A percentile compares a stretch with the other conserved stretches of the same genome.
These are phyloP conservation scores for Trametes gibbosa DNA, from an alignment of 768 basidiomycete genomes.

Conservation along the genomic window DNA sequence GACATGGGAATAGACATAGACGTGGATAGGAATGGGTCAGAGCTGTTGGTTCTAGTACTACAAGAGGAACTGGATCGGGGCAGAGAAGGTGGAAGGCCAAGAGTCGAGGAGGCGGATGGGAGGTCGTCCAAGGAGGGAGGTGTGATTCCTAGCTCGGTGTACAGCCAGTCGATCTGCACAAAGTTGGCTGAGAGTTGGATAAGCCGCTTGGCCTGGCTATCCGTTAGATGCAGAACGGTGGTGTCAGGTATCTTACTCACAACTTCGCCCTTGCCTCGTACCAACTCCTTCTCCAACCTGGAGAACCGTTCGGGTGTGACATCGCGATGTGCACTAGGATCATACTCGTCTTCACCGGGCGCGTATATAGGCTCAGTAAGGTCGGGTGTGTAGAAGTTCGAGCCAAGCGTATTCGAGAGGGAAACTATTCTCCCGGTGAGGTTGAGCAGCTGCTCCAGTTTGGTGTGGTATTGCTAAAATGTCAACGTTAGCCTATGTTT, in stretches of 20 bases:
- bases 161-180: constrained; percentile 77
- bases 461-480: constrained; percentile 65
- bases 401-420: constrained; percentile 59
- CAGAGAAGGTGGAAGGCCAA: constrained; percentile 25
- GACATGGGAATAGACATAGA: constrained; percentile 30
- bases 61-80: constrained; percentile 32
- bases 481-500: neutral
- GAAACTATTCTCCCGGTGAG: constrained; percentile 62
- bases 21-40: constrained; percentile 38
- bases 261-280: constrained; percentile 83
- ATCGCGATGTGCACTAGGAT: constrained; percentile 50
- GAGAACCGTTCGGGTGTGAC: constrained; percentile 80
- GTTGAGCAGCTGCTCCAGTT: constrained; percentile 71
- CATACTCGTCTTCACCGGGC: constrained; percentile 40
- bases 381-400: constrained; percentile 56
- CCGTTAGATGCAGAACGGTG: neutral
- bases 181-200: constrained; percentile 60
- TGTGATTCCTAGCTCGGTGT: constrained; percentile 75
- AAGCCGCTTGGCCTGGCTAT: constrained; percentile 60
- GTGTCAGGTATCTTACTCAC: constrained; percentile 41
- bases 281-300: constrained; percentile 79
- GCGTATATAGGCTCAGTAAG: constrained; percentile 48
- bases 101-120: constrained; percentile 33
- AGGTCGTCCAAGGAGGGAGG: constrained; percentile 55
- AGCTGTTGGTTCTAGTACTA: constrained; percentile 23